Base-by-base conservation (phyloP, 2,329 filamentous ascomycete species). In the Fusarium hainanense region DNA sequence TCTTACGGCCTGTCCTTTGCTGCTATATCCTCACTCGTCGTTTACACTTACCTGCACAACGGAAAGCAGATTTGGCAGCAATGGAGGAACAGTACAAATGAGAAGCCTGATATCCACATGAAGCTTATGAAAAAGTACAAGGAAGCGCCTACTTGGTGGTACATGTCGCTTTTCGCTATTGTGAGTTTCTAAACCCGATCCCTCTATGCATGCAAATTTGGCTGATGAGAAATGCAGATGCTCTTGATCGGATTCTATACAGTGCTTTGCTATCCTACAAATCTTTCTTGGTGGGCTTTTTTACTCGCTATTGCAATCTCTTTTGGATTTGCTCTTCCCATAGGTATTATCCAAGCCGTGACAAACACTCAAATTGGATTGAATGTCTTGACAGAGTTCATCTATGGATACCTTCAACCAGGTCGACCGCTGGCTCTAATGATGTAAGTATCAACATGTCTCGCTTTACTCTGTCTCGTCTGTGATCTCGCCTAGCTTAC, bases 391-490 rank as follows among this genome's bases (percentile, higher is more conserved):
- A 92, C 90, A 1, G 91, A 93, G 79, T 92, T 93, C 68, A 81
- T 94, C 6, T 88, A 89, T 62, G 92, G 92, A 2, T 93, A 93
- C 74, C 91, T 93, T 73, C 90, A 92, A 67, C 91, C 91, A 0
- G 92, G 92, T 4, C 82, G 87, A 8, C 91, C 92, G 0, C 80
- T 93, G 57, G 91, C 89, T 0, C 86, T 93, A 66, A 93, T 94
- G 91, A 84, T 93, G 81, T 92, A 76, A 28, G 49, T 70, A 82
- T 74, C 18, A 23, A 8, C 10, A 12, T 7, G 27, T 21, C 42
- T 9, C 28, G 14, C 5, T 11, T 12, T n/a, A n/a, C 10, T 37
- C 34, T 18, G 10, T n/a, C 6, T 37, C 10, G 34, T n/a, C 16
- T 34, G 11, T 21, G n/a, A 12, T 23, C 1, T 25, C 18, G 5